Base-by-base conservation (phyloP, 169 alveolate genomes). In the Perkinsus marinus region DNA sequence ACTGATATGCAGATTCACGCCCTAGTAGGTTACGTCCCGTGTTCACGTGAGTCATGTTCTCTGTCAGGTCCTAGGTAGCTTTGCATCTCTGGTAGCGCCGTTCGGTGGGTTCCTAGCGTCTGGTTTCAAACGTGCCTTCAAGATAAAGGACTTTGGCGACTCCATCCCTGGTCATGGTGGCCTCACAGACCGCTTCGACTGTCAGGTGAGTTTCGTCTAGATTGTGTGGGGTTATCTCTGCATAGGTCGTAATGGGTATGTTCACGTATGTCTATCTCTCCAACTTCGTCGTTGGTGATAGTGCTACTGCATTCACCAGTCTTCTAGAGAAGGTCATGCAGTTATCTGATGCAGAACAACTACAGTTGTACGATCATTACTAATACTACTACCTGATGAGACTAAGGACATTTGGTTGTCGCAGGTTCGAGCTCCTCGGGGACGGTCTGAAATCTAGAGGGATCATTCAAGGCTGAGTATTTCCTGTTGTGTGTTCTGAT, bases 131-230 rank as follows among this genome's bases (percentile, higher is more conserved):
- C 96, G 99, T 93, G 99, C 99, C 37, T 95, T 98, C 46, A 97
- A 97, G 92, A 98, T 99, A 47, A 99, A 99, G 96, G 99, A 98
- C 95, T 99, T 99, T 94, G 99, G 99, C 13, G 97, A 98, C 68
- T 92, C 98, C 39, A 99, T 99, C 43, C 99, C 99, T 39, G 99
- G 99, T 16, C 99, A 99, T 95, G 99, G 99, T 0, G 99, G 99
- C 26, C 94, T 98, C 39, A 98, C 99, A 30, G 99, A 99, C 93
- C 96, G 99, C 91, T 97, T 98, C 96, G 99, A 99, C 96, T 99
- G 99, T 90, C 99, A 98, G 95, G 93, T 97, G 68, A 90, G 98
- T 97, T 37, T 90, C 96, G 93, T 97, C 97, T 92, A n/a, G n/a
- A n/a, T 96, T 98, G 26, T 97, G 93, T 92, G 69, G 95, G 26